A percentile compares a stretch with the other conserved stretches of the same genome.
Conservation (phyloP, 139 green algal genomes). For the Yamagishiella unicocca region DNA sequence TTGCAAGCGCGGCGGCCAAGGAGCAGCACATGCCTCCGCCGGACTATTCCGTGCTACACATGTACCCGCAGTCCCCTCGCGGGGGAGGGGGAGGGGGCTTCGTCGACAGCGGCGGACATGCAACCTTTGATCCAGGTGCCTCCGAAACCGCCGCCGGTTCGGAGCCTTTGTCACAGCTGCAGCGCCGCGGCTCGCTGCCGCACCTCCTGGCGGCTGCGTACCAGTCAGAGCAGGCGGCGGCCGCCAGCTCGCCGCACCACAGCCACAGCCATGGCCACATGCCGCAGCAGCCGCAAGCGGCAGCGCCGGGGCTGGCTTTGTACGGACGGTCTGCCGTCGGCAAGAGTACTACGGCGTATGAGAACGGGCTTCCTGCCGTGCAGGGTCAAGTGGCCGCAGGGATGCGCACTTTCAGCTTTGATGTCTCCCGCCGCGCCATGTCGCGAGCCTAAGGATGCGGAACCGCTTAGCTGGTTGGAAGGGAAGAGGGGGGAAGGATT, state of each 20-base stretch:
- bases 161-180: too few species aligned
- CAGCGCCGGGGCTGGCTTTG: background rate
- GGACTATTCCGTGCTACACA: background rate
- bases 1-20: background rate
- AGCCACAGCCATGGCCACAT: too few species aligned
- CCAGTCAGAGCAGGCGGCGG: too few species aligned
- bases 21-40: background rate
- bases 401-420: conserved; percentile 2
- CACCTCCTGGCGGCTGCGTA: too few species aligned
- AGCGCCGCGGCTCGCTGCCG: too few species aligned
- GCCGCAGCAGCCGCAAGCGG: background rate
- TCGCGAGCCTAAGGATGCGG: background rate
- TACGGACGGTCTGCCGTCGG: background rate
- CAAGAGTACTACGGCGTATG: background rate
- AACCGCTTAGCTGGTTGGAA: too few species aligned
- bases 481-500: too few species aligned
- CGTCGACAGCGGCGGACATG: too few species aligned
- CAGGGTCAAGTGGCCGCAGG: background rate
- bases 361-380: conserved; percentile 1
- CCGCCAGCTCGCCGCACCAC: too few species aligned
- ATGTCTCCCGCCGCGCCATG: background rate
- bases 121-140: too few species aligned
- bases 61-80: background rate
- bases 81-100: too few species aligned
- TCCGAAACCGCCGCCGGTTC: too few species aligned